Conservation (phyloP, 2,329 filamentous ascomycete genomes). For the Colletotrichum sp. region DNA sequence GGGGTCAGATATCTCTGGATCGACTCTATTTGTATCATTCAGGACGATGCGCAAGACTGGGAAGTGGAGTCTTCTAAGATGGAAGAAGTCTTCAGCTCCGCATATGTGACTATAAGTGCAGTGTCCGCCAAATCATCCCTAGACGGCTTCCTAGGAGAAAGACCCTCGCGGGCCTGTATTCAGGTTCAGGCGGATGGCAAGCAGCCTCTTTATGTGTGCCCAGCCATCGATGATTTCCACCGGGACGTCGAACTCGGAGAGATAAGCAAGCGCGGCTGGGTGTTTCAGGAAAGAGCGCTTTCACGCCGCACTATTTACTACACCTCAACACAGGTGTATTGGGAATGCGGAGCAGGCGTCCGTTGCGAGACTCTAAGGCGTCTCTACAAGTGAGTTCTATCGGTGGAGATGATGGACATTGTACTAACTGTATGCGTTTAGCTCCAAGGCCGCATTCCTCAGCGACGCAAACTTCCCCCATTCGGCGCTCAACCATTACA, state of each 20-base stretch:
- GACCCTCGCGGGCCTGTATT: background rate
- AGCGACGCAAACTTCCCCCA: conserved; percentile 11
- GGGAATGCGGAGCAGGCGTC: conserved; percentile 40
- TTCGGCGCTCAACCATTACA: background rate
- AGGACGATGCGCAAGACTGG: conserved; percentile 24
- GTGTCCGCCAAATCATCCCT: background rate
- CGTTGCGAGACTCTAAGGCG: conserved; percentile 36
- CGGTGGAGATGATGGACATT: background rate
- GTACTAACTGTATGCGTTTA: background rate
- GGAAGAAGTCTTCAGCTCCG: conserved; percentile 10
- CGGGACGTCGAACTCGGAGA: conserved; percentile 32
- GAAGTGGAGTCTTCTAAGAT: conserved; percentile 14
- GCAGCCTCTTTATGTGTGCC: conserved; percentile 28
- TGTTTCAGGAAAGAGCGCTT: conserved; percentile 42
- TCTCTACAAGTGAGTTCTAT: conserved; percentile 36
- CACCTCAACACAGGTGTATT: conserved; percentile 38
- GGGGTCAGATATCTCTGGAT: conserved; percentile 25
- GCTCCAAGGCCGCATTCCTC: conserved; percentile 1
- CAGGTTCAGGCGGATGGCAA: background rate
- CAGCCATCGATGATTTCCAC: conserved; percentile 37
- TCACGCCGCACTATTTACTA: conserved; percentile 42
- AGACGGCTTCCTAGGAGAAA: background rate
- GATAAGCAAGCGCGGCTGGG: conserved; percentile 42
- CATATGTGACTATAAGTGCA: conserved; percentile 3
- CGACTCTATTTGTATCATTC: conserved; percentile 24